phyloP scores from a whole-genome alignment of 768 basidiomycete genomes.

The Hydnomerulius pinastri region DNA sequence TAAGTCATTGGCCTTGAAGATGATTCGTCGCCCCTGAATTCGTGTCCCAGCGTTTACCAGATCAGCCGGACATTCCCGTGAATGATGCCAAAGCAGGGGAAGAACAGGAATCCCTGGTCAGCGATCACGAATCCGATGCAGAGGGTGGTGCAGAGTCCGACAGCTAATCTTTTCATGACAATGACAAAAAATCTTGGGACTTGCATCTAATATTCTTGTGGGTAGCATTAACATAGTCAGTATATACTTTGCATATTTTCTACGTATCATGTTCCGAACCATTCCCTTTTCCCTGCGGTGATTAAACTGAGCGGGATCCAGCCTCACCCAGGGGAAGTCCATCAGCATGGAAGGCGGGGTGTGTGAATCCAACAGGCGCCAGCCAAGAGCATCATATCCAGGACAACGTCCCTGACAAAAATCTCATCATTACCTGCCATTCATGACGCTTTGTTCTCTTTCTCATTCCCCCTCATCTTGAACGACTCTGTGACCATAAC shows the following conservation, averaged over 20 bases:
- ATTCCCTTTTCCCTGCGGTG: too few species aligned
- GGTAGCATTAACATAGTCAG: neutral
- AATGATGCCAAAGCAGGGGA: slow-evolving; percentile 16
- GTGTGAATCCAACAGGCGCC: too few species aligned
- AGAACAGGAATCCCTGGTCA: too few species aligned
- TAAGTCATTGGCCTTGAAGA: slow-evolving; percentile 30
- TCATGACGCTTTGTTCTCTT: neutral
- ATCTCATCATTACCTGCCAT: too few species aligned
- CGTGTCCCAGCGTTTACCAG: slow-evolving; percentile 23
- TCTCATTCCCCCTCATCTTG: neutral
- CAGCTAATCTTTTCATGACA: neutral
- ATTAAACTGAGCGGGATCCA: too few species aligned
- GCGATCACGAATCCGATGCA: slow-evolving; percentile 12
- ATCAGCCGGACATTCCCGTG: slow-evolving; percentile 24
- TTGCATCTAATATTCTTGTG: too few species aligned
- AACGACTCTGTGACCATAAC: neutral
- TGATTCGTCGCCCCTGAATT: neutral
- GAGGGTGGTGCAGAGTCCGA: slow-evolving; percentile 3
- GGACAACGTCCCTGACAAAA: too few species aligned
- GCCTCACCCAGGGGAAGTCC: too few species aligned
- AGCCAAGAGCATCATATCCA: too few species aligned
- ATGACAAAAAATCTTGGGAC: too few species aligned
- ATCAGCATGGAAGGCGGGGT: too few species aligned
- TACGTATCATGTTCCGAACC: neutral
- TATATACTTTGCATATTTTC: neutral